Evolutionary conservation across 768 basidiomycete species (phyloP).

Genomic region (Leccinellum albellum): DNA sequence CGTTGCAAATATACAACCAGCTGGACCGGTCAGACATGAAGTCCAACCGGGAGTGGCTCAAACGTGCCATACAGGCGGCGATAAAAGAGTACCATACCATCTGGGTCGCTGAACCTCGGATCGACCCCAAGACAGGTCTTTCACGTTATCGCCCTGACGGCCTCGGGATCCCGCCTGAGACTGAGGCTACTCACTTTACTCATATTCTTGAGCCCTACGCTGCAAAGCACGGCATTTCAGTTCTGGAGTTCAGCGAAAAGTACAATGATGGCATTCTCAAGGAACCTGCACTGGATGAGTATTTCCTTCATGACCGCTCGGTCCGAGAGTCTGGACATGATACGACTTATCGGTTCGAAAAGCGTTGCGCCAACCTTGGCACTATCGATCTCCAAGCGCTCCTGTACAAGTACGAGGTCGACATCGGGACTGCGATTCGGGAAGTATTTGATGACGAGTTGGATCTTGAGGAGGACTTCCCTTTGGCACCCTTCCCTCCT

Average conservation of each 20-base stretch:
- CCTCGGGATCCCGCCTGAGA: constrained; percentile 95
- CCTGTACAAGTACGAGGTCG: constrained; percentile 97
- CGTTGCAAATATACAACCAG: constrained; percentile 95
- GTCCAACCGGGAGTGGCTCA: constrained; percentile 84
- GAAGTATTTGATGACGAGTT: constrained; percentile 93
- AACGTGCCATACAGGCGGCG: constrained; percentile 92
- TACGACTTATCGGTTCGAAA: constrained; percentile 96
- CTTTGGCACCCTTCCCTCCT: constrained; percentile 88
- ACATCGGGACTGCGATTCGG: constrained; percentile 96
- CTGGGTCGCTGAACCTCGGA: constrained; percentile 92
- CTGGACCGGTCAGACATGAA: constrained; percentile 80
- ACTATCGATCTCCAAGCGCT: constrained; percentile 95
- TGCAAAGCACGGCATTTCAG: constrained; percentile 83
- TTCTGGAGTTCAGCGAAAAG: constrained; percentile 94
- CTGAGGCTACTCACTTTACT: constrained; percentile 97
- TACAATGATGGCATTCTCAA: constrained; percentile 83
- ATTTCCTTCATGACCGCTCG: constrained; percentile 94
- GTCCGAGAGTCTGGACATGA: constrained; percentile 97
- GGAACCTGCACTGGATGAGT: constrained; percentile 91
- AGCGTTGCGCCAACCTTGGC: constrained; percentile 93
- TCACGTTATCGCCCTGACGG: constrained; percentile 94
- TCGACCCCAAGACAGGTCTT: constrained; percentile 91
- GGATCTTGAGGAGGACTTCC: constrained; percentile 89
- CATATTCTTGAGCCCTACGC: constrained; percentile 96
- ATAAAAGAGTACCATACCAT: constrained; percentile 99